Evolutionary conservation across 257 asterid genomes (phyloP).

Genomic region (Datura wrightii): DNA sequence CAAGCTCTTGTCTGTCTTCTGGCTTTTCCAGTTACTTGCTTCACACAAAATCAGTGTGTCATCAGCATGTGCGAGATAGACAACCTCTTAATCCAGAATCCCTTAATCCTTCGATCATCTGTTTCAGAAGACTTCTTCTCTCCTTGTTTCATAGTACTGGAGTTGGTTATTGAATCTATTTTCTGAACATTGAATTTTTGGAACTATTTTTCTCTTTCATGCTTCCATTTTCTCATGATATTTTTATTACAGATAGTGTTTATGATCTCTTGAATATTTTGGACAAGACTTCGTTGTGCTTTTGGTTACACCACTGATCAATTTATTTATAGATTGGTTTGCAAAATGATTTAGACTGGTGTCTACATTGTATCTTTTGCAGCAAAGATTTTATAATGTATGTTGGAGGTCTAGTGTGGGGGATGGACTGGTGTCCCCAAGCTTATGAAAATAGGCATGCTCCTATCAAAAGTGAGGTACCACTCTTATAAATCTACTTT

Average conservation of each 20-base stretch:
- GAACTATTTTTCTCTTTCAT: background rate
- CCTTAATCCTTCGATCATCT: background rate
- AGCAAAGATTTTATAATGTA: slow-evolving; percentile 80
- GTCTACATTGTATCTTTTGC: slow-evolving; percentile 42
- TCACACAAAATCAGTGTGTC: background rate
- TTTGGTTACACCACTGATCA: slow-evolving; percentile 9
- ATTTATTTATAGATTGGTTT: slow-evolving; percentile 28
- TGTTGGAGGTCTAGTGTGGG: slow-evolving; percentile 94
- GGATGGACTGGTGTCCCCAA: slow-evolving; percentile 95
- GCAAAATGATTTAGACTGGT: slow-evolving; percentile 15
- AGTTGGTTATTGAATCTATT: slow-evolving; percentile 15
- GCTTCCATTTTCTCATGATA: slow-evolving; percentile 22
- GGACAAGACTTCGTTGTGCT: slow-evolving; percentile 17
- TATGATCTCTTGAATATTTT: slow-evolving; percentile 4
- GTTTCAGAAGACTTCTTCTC: slow-evolving; percentile 28
- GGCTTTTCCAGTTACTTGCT: slow-evolving; percentile 13
- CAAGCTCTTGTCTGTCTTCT: background rate
- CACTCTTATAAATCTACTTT: slow-evolving; percentile 23
- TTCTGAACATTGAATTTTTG: background rate
- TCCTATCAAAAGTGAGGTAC: slow-evolving; percentile 69
- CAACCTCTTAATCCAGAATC: slow-evolving; percentile 2
- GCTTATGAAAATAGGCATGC: slow-evolving; percentile 46
- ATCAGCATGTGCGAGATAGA: background rate
- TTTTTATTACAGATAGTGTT: background rate
- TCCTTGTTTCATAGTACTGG: slow-evolving; percentile 9